These are phyloP conservation scores for Sporothrix protearum DNA, from an alignment of 2,329 filamentous ascomycete species.

Conservation along the genomic window DNA sequence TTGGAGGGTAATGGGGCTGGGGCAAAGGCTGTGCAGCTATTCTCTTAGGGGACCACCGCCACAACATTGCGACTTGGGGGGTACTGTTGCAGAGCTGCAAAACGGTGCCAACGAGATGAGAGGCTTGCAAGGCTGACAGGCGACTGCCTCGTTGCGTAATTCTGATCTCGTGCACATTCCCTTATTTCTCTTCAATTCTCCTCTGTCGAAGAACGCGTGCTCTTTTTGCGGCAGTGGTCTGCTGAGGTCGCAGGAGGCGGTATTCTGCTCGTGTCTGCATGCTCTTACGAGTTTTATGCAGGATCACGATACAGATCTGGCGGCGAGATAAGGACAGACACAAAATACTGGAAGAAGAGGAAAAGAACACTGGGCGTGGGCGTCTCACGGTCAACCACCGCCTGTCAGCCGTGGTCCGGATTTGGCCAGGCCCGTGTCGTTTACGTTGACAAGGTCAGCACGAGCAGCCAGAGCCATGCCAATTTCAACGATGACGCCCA, in stretches of 20 bases:
- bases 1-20: not conserved
- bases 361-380: not conserved
- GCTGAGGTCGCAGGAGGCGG: slow-evolving; percentile 1
- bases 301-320: not conserved
- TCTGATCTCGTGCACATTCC: not conserved
- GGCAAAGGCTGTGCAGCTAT: slow-evolving; percentile 5
- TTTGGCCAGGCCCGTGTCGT: not conserved
- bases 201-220: not conserved
- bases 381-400: slow-evolving; percentile 2
- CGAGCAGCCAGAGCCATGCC: slow-evolving; percentile 1
- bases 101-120: not conserved
- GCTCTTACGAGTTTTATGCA: not conserved
- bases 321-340: not conserved
- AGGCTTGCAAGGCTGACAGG: not conserved
- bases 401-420: not conserved
- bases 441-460: not conserved
- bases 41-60: not conserved
- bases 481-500: not conserved
- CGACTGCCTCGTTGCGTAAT: not conserved
- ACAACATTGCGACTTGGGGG: not conserved
- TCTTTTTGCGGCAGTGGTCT: not conserved
- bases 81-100: not conserved
- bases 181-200: no score
- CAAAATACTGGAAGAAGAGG: not conserved
- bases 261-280: not conserved